phyloP scores from a whole-genome alignment of 2,329 filamentous ascomycete species.

The Aspergillus brasiliensis region DNA sequence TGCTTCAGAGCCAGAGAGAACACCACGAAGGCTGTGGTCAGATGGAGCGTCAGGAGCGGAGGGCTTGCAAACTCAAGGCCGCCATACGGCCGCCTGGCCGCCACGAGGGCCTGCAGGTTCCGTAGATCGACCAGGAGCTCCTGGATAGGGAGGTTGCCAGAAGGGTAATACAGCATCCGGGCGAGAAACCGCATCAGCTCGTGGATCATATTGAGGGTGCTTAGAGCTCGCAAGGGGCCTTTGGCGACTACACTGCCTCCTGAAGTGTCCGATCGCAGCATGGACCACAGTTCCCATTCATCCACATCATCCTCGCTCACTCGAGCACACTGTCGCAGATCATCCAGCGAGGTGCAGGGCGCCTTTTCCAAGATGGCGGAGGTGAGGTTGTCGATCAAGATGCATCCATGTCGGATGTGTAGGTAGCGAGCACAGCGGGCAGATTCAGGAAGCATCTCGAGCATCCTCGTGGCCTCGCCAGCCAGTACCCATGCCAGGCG shows the following conservation, averaged over 20 bases:
- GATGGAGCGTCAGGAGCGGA: constrained; percentile 18
- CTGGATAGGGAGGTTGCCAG: background rate
- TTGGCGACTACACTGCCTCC: background rate
- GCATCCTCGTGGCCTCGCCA: background rate
- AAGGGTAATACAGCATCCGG: background rate
- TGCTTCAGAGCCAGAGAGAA: constrained; percentile 11
- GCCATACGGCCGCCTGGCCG: constrained; percentile 1
- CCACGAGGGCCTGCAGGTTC: background rate
- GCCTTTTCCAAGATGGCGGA: constrained; percentile 12
- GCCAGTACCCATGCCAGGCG: background rate
- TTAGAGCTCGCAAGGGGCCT: background rate
- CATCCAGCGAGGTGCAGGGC: constrained; percentile 10
- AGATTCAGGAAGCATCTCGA: background rate
- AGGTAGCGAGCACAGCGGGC: constrained; percentile 1
- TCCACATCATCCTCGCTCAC: constrained; percentile 22
- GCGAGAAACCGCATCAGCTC: background rate
- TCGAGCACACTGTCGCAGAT: constrained; percentile 5
- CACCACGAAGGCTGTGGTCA: constrained; percentile 15
- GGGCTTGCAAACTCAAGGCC: constrained; percentile 7
- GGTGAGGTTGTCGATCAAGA: constrained; percentile 19
- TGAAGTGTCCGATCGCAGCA: background rate
- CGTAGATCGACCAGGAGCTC: background rate
- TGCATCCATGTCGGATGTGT: constrained; percentile 19
- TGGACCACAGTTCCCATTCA: constrained; percentile 23
- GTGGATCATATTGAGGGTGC: background rate